phyloP scores from a whole-genome alignment of 768 basidiomycete species.

The Termitomyces eurrhizus region DNA sequence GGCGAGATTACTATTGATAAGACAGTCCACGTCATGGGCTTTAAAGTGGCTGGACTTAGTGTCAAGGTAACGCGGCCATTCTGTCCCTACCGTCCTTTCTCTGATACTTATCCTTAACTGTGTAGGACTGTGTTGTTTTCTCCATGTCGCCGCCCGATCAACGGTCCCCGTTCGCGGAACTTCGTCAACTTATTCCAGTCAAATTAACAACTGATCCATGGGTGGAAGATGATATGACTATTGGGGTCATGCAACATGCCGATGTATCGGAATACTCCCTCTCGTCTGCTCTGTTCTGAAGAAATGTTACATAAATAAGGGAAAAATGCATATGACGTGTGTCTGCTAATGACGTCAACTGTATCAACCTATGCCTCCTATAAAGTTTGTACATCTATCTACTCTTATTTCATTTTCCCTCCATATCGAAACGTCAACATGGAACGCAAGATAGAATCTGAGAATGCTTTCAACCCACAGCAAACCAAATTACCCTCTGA shows the following conservation, averaged over 20 bases:
- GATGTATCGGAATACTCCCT: slow-evolving; percentile 12
- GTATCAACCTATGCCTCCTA: not conserved
- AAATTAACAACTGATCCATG: slow-evolving; percentile 62
- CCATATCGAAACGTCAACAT: not conserved
- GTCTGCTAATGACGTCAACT: slow-evolving; percentile 10
- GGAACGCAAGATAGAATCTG: not conserved
- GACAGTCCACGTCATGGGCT: slow-evolving; percentile 52
- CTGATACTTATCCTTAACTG: not conserved
- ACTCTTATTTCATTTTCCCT: not conserved
- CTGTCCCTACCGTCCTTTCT: not conserved
- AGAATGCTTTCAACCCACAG: slow-evolving; percentile 6
- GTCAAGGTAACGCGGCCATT: slow-evolving; percentile 45
- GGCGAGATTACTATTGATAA: slow-evolving; percentile 57
- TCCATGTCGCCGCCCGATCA: slow-evolving; percentile 57
- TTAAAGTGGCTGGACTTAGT: slow-evolving; percentile 59
- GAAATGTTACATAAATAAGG: not conserved
- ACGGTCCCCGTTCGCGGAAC: slow-evolving; percentile 50
- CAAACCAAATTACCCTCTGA: slow-evolving; percentile 22
- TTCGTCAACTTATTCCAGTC: slow-evolving; percentile 61
- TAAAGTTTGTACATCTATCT: not conserved
- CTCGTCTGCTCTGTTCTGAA: slow-evolving; percentile 4
- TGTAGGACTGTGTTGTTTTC: slow-evolving; percentile 63
- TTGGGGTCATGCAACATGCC: slow-evolving; percentile 13
- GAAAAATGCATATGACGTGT: slow-evolving; percentile 4
- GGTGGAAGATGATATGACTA: slow-evolving; percentile 36